Evolutionary conservation across 2,329 filamentous ascomycete species (phyloP).

Genomic region (Aspergillus sp.): DNA sequence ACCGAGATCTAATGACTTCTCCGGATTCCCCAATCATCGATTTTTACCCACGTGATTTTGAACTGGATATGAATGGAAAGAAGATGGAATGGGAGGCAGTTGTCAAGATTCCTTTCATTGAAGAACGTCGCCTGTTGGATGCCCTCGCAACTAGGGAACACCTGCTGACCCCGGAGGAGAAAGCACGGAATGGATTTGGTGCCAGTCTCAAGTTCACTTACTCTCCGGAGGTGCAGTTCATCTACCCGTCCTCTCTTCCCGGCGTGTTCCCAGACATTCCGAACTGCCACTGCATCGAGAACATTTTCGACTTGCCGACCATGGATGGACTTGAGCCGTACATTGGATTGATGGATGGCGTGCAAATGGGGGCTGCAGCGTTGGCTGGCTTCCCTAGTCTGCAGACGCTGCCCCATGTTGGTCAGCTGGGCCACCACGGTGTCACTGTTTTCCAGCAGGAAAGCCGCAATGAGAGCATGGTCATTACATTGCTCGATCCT

Average conservation of each 20-base stretch:
- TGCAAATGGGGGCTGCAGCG: conserved; percentile 77
- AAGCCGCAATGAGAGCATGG: conserved; percentile 94
- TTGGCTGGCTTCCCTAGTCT: conserved; percentile 91
- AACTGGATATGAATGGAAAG: conserved; percentile 98
- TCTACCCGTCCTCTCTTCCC: conserved; percentile 82
- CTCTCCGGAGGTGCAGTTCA: conserved; percentile 72
- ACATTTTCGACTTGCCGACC: conserved; percentile 91
- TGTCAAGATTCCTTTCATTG: conserved; percentile 98
- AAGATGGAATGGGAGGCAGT: conserved; percentile 99
- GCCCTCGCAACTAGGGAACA: conserved; percentile 87
- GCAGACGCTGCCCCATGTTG: conserved; percentile 80
- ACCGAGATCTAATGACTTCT: conserved; percentile 91
- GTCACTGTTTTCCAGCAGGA: conserved; percentile 95
- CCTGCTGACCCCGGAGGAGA: conserved; percentile 75
- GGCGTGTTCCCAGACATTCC: conserved; percentile 88
- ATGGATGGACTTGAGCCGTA: conserved; percentile 87
- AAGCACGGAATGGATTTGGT: conserved; percentile 83
- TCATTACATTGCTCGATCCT: conserved; percentile 78
- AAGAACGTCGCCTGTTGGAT: conserved; percentile 78
- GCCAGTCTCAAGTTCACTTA: conserved; percentile 93
- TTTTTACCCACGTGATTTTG: conserved; percentile 96
- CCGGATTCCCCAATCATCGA: conserved; percentile 90
- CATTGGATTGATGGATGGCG: conserved; percentile 80
- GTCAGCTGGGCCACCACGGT: conserved; percentile 79
- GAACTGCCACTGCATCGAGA: conserved; percentile 88